phyloP scores from a whole-genome alignment of 2,329 filamentous ascomycete genomes.

The Fusarium udum region DNA sequence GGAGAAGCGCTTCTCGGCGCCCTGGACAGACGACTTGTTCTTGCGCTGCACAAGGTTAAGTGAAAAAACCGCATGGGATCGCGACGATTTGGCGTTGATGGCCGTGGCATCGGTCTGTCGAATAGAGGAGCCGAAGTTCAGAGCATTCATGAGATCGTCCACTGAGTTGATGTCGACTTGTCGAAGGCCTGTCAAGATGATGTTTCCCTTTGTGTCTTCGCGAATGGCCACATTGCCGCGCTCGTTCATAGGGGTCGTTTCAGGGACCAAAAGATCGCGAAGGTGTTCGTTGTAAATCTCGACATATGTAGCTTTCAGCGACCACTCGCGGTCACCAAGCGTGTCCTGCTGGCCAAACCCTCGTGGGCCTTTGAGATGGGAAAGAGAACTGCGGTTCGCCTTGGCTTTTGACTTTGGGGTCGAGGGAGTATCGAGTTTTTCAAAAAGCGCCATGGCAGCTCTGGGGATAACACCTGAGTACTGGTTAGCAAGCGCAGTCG shows the following conservation, averaged over 20 bases:
- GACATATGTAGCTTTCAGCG: slow-evolving; percentile 92
- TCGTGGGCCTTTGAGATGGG: slow-evolving; percentile 81
- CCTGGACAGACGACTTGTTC: slow-evolving; percentile 62
- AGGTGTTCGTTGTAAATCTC: slow-evolving; percentile 98
- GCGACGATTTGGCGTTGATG: slow-evolving; percentile 96
- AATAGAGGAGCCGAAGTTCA: slow-evolving; percentile 93
- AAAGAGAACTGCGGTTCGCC: slow-evolving; percentile 72
- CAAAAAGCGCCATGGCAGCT: slow-evolving; percentile 86
- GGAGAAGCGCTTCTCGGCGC: slow-evolving; percentile 84
- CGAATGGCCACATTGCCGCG: slow-evolving; percentile 87
- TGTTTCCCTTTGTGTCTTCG: slow-evolving; percentile 93
- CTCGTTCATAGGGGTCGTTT: slow-evolving; percentile 74
- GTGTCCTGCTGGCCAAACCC: slow-evolving; percentile 67
- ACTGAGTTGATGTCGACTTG: slow-evolving; percentile 90
- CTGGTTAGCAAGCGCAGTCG: slow-evolving; percentile 5
- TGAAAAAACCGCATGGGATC: slow-evolving; percentile 97
- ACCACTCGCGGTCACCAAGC: slow-evolving; percentile 80
- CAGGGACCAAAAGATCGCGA: slow-evolving; percentile 86
- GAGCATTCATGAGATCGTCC: slow-evolving; percentile 86
- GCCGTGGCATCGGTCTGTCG: slow-evolving; percentile 97
- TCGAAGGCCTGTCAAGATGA: slow-evolving; percentile 88
- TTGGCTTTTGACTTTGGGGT: slow-evolving; percentile 55
- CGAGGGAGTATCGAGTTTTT: slow-evolving; percentile 78
- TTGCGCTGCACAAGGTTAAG: slow-evolving; percentile 92
- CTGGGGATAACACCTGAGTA: slow-evolving; percentile 88